Evolutionary conservation across 805 yeast species (phyloP), one percentile per base, ranked within the genome.

Genomic region (Metschnikowia lochheadii): DNA sequence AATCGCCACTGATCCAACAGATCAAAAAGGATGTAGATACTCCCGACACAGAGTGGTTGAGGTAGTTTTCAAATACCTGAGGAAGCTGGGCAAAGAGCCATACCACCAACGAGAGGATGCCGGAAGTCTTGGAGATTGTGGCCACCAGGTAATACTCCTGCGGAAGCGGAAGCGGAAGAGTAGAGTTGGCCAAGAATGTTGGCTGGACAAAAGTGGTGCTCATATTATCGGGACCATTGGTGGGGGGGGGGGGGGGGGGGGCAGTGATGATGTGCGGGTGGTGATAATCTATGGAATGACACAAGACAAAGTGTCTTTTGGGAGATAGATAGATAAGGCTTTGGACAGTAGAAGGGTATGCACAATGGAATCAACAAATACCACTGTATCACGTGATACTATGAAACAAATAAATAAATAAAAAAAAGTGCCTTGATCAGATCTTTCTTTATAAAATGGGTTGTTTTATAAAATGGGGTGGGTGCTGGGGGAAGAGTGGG

Each of bases 1-100:
- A 65, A 41, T 60, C 77, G 15, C 77, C 76, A 4, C 64, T 56
- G 35, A 70, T 65, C 75, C 76, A 69, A 53, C 66, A 63, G 8
- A 56, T 50, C 34, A 72, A 53, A 46, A 72, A 72, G 18, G 62
- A 49, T 0, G 63, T 43, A 34, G 71, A 66, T 0, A 72, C 68
- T 0, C 76, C 77, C 4, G 60, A 57, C 1, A 72, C 75, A 1
- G 69, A 63, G 44, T 63, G 64, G 53, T 70, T 71, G 29, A 65
- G 34, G 40, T 64, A 58, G 59, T 64, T 64, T 34, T 64, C 66
- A 34, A 63, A 54, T 33, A 64, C 60, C 46, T 64, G 67, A 5
- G 67, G 67, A 4, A 64, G 52, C 55, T 64, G 67, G n/a, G 67
- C 67, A 55, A 64, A 63, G 29, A 64, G 61, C 67, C 67, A 64